These are phyloP conservation scores for Metschnikowia santaceciliae DNA, from an alignment of 805 yeast species.

Conservation along the genomic window DNA sequence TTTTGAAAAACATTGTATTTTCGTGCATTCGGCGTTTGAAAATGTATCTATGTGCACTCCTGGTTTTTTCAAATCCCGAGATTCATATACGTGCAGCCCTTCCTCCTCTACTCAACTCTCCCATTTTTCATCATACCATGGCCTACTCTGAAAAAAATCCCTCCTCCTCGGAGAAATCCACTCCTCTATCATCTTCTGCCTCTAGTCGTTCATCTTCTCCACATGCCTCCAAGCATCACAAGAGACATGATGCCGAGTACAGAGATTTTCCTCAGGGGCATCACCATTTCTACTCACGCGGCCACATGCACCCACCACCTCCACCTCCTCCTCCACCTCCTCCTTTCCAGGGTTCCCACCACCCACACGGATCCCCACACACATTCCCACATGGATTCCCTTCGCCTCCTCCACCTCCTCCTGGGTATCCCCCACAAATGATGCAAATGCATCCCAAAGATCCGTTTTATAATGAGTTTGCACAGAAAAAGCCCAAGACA, in stretches of 20 bases:
- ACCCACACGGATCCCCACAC: not conserved
- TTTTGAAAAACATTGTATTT: no score
- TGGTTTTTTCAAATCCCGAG: constrained; percentile 3
- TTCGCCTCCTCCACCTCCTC: constrained; percentile 3
- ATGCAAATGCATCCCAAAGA: constrained; percentile 4
- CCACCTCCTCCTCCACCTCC: constrained; percentile 7
- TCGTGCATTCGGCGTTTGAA: not conserved
- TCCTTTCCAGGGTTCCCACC: not conserved
- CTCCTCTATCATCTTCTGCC: not conserved
- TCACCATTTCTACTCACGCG: not conserved
- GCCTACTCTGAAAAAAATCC: not conserved
- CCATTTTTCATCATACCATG: not conserved
- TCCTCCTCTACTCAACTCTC: not conserved
- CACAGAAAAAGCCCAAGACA: constrained; percentile 1
- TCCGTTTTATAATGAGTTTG: constrained; percentile 9
- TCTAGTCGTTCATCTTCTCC: not conserved
- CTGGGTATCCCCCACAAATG: not conserved
- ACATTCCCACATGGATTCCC: not conserved
- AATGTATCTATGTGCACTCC: not conserved
- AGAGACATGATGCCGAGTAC: not conserved
- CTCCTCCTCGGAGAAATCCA: not conserved
- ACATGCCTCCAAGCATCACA: not conserved
- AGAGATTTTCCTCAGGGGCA: not conserved
- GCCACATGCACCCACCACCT: constrained; percentile 5
- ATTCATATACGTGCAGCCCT: not conserved